These are phyloP conservation scores for Aspergillus fumigatiaffinis DNA, from an alignment of 2,329 filamentous ascomycete genomes.

Conservation along the genomic window DNA sequence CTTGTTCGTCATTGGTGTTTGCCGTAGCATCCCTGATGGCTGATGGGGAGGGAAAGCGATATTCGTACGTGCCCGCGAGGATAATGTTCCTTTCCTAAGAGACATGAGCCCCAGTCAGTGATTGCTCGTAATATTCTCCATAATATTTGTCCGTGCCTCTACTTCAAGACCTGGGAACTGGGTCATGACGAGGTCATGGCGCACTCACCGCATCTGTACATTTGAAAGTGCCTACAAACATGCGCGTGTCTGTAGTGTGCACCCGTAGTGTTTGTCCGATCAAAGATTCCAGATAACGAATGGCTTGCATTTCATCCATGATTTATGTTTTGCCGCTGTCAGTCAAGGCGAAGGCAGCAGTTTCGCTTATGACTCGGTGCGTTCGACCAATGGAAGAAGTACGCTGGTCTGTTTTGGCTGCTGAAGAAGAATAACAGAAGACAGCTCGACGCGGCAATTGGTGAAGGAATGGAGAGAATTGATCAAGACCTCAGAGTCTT, in stretches of 20 bases:
- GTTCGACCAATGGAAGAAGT: not conserved
- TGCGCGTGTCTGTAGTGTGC: slow-evolving; percentile 74
- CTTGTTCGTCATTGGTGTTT: slow-evolving; percentile 20
- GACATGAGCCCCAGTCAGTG: slow-evolving; percentile 11
- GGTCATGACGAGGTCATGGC: slow-evolving; percentile 1
- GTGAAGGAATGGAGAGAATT: not conserved
- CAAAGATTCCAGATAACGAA: slow-evolving; percentile 51
- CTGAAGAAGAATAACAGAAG: not conserved
- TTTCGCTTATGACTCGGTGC: slow-evolving; percentile 1
- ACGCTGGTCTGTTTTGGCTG: not conserved
- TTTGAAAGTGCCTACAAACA: slow-evolving; percentile 88
- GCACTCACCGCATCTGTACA: slow-evolving; percentile 81
- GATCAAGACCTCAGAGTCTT: not conserved
- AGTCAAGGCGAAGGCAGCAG: not conserved
- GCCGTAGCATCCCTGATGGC: slow-evolving; percentile 43
- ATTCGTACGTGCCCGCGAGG: slow-evolving; percentile 81
- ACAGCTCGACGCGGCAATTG: not conserved
- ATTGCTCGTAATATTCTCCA: not conserved
- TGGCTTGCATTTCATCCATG: slow-evolving; percentile 35
- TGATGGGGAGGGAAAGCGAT: slow-evolving; percentile 65
- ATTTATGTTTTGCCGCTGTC: slow-evolving; percentile 11
- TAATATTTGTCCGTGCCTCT: not conserved
- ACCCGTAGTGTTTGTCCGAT: slow-evolving; percentile 77
- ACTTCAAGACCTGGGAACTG: not conserved
- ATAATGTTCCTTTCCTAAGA: slow-evolving; percentile 81